phyloP scores from a whole-genome alignment of 192 early-diverging fungal genomes.

The Podila epicladia region DNA sequence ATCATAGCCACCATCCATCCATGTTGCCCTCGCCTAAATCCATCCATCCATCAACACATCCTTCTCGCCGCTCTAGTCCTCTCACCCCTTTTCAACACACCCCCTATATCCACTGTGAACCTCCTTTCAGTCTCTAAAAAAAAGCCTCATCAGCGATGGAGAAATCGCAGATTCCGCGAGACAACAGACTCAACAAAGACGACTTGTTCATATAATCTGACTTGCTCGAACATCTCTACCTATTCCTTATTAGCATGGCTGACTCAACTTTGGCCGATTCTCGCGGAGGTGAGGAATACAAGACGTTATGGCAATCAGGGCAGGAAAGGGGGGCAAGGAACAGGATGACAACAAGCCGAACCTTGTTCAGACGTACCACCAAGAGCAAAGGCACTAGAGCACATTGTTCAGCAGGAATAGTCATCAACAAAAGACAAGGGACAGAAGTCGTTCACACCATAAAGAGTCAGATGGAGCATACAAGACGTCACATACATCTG shows the following conservation, averaged over 20 bases:
- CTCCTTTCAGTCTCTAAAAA: background rate
- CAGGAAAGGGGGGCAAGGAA: background rate
- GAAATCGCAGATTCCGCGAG: too few relatives aligned
- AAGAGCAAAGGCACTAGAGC: background rate
- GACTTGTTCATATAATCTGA: too few relatives aligned
- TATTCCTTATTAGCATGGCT: background rate
- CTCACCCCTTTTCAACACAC: constrained; percentile 1
- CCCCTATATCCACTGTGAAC: background rate
- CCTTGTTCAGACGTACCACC: background rate
- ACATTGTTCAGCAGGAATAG: background rate
- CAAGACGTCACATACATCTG: too few relatives aligned
- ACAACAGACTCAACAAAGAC: too few relatives aligned
- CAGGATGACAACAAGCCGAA: constrained; percentile 1
- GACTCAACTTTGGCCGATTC: constrained; percentile 7
- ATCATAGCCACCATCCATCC: background rate
- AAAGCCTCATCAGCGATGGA: too few relatives aligned
- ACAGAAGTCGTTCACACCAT: background rate
- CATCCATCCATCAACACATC: constrained; percentile 1
- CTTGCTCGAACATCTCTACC: background rate
- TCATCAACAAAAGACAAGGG: background rate
- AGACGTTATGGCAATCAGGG: background rate
- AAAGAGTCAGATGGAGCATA: too few relatives aligned
- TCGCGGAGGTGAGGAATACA: constrained; percentile 1
- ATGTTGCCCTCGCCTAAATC: background rate
- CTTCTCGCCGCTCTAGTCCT: background rate